These are phyloP conservation scores for Lentinula sp. DNA, from an alignment of 768 basidiomycete genomes.

Conservation along the genomic window DNA sequence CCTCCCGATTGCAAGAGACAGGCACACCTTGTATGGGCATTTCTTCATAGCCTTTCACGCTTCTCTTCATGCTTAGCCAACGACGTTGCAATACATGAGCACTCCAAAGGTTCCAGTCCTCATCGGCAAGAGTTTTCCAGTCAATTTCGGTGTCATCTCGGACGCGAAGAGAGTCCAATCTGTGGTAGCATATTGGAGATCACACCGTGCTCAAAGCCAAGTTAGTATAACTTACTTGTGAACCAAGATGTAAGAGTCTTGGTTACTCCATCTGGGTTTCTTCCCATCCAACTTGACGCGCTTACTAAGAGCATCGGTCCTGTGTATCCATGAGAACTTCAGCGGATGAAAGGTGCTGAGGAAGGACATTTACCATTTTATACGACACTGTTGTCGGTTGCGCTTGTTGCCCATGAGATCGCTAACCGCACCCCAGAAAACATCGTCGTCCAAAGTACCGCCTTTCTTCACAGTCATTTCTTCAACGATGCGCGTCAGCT, in stretches of 20 bases:
- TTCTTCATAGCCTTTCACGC: constrained; percentile 71
- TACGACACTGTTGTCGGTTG: constrained; percentile 79
- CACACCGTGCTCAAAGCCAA: constrained; percentile 4
- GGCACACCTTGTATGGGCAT: constrained; percentile 70
- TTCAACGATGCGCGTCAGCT: constrained; percentile 67
- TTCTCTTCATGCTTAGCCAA: constrained; percentile 74
- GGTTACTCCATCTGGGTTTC: constrained; percentile 66
- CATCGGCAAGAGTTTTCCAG: constrained; percentile 73
- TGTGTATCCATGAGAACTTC: constrained; percentile 18
- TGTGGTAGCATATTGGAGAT: constrained; percentile 20
- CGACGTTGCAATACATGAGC: constrained; percentile 73
- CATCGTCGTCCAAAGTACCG: constrained; percentile 69
- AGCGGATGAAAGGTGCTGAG: neutral
- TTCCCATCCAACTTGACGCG: constrained; percentile 67
- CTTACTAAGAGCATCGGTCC: constrained; percentile 74
- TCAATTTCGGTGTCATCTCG: constrained; percentile 80
- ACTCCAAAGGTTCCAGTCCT: constrained; percentile 82
- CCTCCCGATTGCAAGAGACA: constrained; percentile 10
- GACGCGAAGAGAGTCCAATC: constrained; percentile 70
- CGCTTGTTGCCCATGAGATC: constrained; percentile 72
- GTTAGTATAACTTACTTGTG: constrained; percentile 55
- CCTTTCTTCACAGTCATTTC: constrained; percentile 70
- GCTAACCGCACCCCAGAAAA: constrained; percentile 79
- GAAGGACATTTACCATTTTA: constrained; percentile 58
- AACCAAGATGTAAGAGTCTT: constrained; percentile 75